Base-by-base conservation (phyloP, 768 basidiomycete genomes). In the Lactarius indigo region DNA sequence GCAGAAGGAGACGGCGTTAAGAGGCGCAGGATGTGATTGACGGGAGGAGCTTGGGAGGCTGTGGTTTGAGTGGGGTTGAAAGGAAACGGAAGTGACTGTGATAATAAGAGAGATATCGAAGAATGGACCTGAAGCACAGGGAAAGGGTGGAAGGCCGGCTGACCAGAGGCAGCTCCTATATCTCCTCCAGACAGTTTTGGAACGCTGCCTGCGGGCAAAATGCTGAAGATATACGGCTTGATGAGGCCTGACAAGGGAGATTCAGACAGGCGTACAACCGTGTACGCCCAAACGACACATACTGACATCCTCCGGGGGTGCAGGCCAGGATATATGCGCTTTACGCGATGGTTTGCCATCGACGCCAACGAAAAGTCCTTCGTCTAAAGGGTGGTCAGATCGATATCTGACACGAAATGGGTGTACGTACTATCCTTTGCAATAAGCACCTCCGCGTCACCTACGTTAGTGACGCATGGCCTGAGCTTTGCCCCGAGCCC, bases 291-390 rank as follows among this genome's bases (percentile, higher is more conserved):
- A 13, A n/a, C 18, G 37, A 52, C 70, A 52, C 70, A 60, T 69
- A 89, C 92, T 82, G 31, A 89, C 81, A 68, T 96, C 94, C 72
- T 96, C 93, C 28, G 92, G 92, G 57, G 88, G 82, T n/a, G 84
- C 82, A 1, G 88, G 85, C 90, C 92, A 95, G 67, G 85, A 84
- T 18, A 96, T 83, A 20, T 79, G 78, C 10, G 76, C 71, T 2
- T 77, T 70, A 42, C 84, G 79, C 0, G 84, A 81, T 9, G 80
- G 74, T 69, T 83, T 87, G 0, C 84, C 88, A 68, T 89, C 85
- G 7, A 77, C 66, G 13, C 85, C 86, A 65, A 95, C 76, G 63
- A 91, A 83, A 26, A 88, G 74, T 1, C 89, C 92, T 63, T 88
- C 83, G 68, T 86, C 93, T 94, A 68, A 7, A 54, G 31, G 26